These are phyloP conservation scores for Gyrodon lividus DNA, from an alignment of 768 basidiomycete genomes.

Conservation along the genomic window DNA sequence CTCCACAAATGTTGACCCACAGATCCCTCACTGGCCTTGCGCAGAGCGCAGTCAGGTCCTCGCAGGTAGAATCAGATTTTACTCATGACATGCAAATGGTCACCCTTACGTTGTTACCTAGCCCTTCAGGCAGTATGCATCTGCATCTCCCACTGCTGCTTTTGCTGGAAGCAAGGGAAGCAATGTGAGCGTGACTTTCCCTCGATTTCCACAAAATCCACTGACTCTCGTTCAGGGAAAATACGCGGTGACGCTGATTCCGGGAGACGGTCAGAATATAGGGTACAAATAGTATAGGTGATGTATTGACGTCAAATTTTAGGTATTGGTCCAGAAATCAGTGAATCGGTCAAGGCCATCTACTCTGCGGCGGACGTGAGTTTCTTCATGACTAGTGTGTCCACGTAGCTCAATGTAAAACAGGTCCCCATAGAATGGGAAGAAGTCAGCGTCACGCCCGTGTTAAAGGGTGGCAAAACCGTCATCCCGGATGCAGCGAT, in stretches of 20 bases:
- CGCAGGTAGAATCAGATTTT: slow-evolving; percentile 43
- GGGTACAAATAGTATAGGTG: slow-evolving; percentile 5
- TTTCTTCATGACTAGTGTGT: slow-evolving; percentile 6
- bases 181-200: slow-evolving; percentile 57
- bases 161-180: slow-evolving; percentile 88
- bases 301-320: slow-evolving; percentile 16
- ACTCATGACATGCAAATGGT: not conserved
- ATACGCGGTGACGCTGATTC: slow-evolving; percentile 94
- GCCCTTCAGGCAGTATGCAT: slow-evolving; percentile 64
- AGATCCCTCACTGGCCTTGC: slow-evolving; percentile 56
- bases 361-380: slow-evolving; percentile 82
- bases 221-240: slow-evolving; percentile 64
- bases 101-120: slow-evolving; percentile 29
- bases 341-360: slow-evolving; percentile 92
- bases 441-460: slow-evolving; percentile 94
- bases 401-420: slow-evolving; percentile 10
- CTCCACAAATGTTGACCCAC: slow-evolving; percentile 54
- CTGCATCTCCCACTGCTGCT: slow-evolving; percentile 76
- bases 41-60: slow-evolving; percentile 47
- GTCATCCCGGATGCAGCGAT: slow-evolving; percentile 94
- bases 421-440: slow-evolving; percentile 99
- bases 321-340: slow-evolving; percentile 99
- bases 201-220: not conserved
- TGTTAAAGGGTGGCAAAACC: slow-evolving; percentile 93
- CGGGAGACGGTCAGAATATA: slow-evolving; percentile 77